Evolutionary conservation across 768 basidiomycete genomes (phyloP), one percentile per base, ranked within the genome.

Genomic region (Phlebiopsis flavidoalba): DNA sequence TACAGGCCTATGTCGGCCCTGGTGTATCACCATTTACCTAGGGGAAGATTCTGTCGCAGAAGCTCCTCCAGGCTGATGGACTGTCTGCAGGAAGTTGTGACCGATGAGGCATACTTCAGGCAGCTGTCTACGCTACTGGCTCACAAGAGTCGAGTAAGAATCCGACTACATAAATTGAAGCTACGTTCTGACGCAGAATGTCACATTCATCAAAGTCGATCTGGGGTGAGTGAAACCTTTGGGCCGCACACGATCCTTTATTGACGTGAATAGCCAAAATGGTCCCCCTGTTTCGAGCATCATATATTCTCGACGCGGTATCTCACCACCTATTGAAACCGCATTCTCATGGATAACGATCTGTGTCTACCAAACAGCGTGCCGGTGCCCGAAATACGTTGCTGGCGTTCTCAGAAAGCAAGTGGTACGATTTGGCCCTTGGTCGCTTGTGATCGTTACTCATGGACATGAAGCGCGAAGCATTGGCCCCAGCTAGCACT

Each of bases 321-420:
- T 21, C 74, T 90, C 35, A 69, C 73, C 14, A 74, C 77, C n/a
- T 17, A 77, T 88, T 37, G 90, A 94, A n/a, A 45, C 75, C 82
- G 12, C 68, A n/a, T 91, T 31, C 74, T 91, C 45, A 75, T 73
- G 36, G 89, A 88, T 53, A 58, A 79, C 17, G 89, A 93, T 67
- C 89, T n/a, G n/a, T n/a, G n/a, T 91, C 61, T 93, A 88, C 76
- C 92, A 93, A n/a, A 73, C 93, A 93, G 69, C 82, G 93, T 24
- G 91, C 91, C 31, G 86, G 87, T 24, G 86, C 85, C n/a, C 55
- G 88, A 88, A 73, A 72, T 94, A 35, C 70, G n/a, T 95, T 26
- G 78, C 83, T 37, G 94, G 93, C 21, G 67, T 93, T 52, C 73
- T 91, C 58, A 82, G 93, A 63, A n/a, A n/a, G n/a, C n/a, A n/a